Percentiles rank a stretch among this genome's conserved stretches.
phyloP scores from a whole-genome alignment of 805 yeast species.

The Zygoascus bituminiphila region DNA sequence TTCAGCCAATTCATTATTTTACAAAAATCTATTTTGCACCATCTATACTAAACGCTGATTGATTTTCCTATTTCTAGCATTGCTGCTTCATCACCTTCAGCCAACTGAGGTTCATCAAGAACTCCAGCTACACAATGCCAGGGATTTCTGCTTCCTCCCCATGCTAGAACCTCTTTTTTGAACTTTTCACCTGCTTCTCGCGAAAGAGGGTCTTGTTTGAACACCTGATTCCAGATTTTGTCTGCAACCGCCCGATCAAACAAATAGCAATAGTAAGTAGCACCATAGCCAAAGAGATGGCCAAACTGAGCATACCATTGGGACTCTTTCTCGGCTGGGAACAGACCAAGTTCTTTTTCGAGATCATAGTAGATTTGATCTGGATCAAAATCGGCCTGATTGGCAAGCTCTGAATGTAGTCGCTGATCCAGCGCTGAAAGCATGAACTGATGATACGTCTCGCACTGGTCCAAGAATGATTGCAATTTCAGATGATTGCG shows the following conservation, averaged over 20 bases:
- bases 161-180: constrained; percentile 58
- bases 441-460: constrained; percentile 76
- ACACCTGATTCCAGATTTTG: constrained; percentile 69
- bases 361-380: constrained; percentile 56
- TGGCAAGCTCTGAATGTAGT: constrained; percentile 43
- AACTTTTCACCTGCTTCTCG: constrained; percentile 70
- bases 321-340: constrained; percentile 53
- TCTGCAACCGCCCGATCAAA: constrained; percentile 90
- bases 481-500: constrained; percentile 44
- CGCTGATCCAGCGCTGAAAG: constrained; percentile 85
- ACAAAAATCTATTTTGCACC: too few relatives aligned
- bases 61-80: constrained; percentile 30
- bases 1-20: too few relatives aligned
- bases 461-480: constrained; percentile 53
- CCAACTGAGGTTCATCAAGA: constrained; percentile 52
- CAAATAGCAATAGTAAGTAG: constrained; percentile 85
- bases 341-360: constrained; percentile 50
- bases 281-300: constrained; percentile 87
- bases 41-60: not conserved
- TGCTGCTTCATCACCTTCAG: constrained; percentile 61
- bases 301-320: constrained; percentile 95
- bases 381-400: constrained; percentile 40
- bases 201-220: constrained; percentile 60
- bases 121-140: constrained; percentile 81
- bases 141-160: constrained; percentile 94